Conservation (phyloP, 1,284 basidiomycete species). For the Fomitopsis palustris region DNA sequence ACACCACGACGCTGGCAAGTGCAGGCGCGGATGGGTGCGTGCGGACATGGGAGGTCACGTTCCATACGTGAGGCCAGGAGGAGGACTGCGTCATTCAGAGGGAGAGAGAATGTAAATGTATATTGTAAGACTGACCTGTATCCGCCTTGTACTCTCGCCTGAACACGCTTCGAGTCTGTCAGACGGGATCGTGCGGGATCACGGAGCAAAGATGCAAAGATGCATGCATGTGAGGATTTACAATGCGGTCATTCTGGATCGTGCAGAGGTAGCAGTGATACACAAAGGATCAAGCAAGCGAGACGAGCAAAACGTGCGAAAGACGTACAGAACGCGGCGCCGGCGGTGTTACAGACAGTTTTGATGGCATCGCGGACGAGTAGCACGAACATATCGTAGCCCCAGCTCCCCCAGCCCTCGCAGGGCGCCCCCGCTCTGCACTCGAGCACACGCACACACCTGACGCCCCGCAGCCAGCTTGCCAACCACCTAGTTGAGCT, state of each 20-base stretch:
- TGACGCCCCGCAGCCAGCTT: background rate
- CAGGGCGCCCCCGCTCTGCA: background rate
- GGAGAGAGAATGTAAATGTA: background rate
- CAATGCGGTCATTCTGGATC: conserved; percentile 26
- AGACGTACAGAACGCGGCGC: conserved; percentile 8
- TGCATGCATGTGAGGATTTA: conserved; percentile 16
- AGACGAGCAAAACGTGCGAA: conserved; percentile 8
- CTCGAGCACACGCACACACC: background rate
- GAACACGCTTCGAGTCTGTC: background rate
- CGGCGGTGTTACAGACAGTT: conserved; percentile 4
- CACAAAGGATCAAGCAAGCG: conserved; percentile 20
- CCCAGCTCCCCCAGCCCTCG: background rate
- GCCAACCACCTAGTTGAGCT: conserved; percentile 29
- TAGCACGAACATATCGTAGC: conserved; percentile 1
- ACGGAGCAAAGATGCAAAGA: conserved; percentile 5
- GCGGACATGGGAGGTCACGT: conserved; percentile 70
- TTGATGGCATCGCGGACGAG: background rate
- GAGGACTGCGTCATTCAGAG: background rate
- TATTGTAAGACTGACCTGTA: background rate
- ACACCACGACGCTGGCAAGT: conserved; percentile 53
- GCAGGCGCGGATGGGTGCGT: conserved; percentile 86
- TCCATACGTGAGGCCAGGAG: conserved; percentile 33
- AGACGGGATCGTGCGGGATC: conserved; percentile 6
- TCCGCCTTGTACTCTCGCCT: too few species aligned
- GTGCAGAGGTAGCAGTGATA: conserved; percentile 21